Evolutionary conservation across 2,329 filamentous ascomycete genomes (phyloP).

Genomic region (Pseudonectria foliicola): DNA sequence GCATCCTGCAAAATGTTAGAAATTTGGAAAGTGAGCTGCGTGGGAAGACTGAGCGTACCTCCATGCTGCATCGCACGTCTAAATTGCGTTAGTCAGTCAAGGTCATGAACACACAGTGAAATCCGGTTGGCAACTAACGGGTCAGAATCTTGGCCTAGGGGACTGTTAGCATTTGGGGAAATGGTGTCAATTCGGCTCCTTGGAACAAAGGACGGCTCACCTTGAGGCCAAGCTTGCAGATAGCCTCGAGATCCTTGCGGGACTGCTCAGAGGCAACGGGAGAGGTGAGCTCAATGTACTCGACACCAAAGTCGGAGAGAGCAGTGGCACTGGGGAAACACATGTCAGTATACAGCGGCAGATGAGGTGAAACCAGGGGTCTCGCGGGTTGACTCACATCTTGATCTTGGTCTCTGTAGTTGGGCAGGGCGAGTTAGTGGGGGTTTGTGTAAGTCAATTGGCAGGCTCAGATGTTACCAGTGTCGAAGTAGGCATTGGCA

Average conservation of each 20-base stretch:
- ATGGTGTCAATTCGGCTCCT: constrained; percentile 8
- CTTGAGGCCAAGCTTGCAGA: constrained; percentile 91
- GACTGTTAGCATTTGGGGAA: constrained; percentile 1
- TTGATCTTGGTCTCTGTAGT: constrained; percentile 18
- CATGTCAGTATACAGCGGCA: background rate
- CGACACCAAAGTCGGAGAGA: constrained; percentile 48
- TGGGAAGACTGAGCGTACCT: too few species aligned
- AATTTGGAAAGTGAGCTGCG: too few species aligned
- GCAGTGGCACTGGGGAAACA: constrained; percentile 10
- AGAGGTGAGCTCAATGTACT: constrained; percentile 63
- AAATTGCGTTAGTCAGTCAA: background rate
- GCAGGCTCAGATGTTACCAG: constrained; percentile 25
- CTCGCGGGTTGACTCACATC: constrained; percentile 8
- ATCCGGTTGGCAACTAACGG: constrained; percentile 7
- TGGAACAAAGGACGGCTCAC: constrained; percentile 37
- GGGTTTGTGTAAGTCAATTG: background rate
- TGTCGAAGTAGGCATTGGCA: constrained; percentile 72
- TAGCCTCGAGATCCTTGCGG: constrained; percentile 76
- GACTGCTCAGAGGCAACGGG: constrained; percentile 84
- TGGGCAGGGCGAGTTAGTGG: background rate
- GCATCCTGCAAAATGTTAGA: too few species aligned
- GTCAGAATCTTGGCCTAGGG: constrained; percentile 26
- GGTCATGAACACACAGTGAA: background rate
- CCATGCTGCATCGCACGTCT: constrained; percentile 21
- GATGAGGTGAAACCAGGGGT: background rate